Evolutionary conservation across 306 rosid genomes (phyloP).

Genomic region (Prunus armeniaca): DNA sequence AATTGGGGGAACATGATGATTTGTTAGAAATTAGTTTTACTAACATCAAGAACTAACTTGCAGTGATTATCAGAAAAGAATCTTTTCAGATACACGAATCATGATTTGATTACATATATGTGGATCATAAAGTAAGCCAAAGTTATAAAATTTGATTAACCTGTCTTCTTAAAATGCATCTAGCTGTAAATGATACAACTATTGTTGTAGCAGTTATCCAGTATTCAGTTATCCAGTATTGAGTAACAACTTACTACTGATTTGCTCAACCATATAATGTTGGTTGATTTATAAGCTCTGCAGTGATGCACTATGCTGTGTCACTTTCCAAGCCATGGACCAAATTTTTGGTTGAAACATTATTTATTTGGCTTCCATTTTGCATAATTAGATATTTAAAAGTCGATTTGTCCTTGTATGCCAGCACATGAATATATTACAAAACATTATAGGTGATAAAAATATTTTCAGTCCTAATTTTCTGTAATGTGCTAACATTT

Average conservation of each 20-base stretch:
- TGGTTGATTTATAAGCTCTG: background rate
- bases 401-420: background rate
- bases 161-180: background rate
- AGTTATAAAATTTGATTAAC: background rate
- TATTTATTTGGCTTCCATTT: background rate
- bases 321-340: background rate
- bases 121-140: background rate
- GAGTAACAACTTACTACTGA: background rate
- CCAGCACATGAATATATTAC: background rate
- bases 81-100: too few relatives aligned
- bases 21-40: too few relatives aligned
- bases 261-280: background rate
- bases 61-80: too few relatives aligned
- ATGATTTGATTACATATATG: too few relatives aligned
- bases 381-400: background rate
- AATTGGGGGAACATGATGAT: too few relatives aligned
- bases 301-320: background rate
- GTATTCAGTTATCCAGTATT: too few relatives aligned
- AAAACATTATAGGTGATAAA: constrained; percentile 9
- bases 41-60: too few relatives aligned
- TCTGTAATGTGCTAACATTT: constrained; percentile 29
- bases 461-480: constrained; percentile 19
- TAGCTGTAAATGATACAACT: background rate
- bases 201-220: too few relatives aligned
- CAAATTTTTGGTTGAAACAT: background rate